phyloP scores from a whole-genome alignment of 768 basidiomycete species.

The Hemileccinum impolitum region DNA sequence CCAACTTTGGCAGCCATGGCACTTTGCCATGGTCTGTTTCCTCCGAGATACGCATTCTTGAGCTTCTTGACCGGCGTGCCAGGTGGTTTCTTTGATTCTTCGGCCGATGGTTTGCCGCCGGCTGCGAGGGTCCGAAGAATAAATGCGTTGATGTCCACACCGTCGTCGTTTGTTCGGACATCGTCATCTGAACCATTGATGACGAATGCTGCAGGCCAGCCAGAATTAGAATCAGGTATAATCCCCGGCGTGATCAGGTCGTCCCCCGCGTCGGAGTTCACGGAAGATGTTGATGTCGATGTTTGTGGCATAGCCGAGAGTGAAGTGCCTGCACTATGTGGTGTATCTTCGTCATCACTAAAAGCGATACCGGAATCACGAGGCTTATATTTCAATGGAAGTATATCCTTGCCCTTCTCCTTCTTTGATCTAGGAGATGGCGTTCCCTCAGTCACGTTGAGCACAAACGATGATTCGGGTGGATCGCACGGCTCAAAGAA shows the following conservation, averaged over 20 bases:
- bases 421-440: constrained; percentile 51
- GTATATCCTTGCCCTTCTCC: constrained; percentile 31
- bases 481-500: constrained; percentile 47
- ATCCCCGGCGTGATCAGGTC: constrained; percentile 69
- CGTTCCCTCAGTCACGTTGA: constrained; percentile 53
- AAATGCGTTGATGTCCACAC: constrained; percentile 62
- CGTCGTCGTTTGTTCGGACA: constrained; percentile 22
- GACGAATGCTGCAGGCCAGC: constrained; percentile 55
- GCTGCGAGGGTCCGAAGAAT: constrained; percentile 66
- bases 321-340: constrained; percentile 14
- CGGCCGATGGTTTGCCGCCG: constrained; percentile 46
- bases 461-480: constrained; percentile 50
- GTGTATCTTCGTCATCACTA: constrained; percentile 54
- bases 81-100: constrained; percentile 58
- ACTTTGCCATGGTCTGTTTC: constrained; percentile 76
- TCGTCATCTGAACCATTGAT: constrained; percentile 42
- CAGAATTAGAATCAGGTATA: constrained; percentile 49
- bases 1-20: constrained; percentile 68
- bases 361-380: constrained; percentile 64
- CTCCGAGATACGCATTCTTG: constrained; percentile 55
- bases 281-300: constrained; percentile 62
- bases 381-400: constrained; percentile 70
- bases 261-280: constrained; percentile 55
- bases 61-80: constrained; percentile 80
- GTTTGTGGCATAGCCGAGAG: constrained; percentile 47